Percentiles rank a stretch among this genome's conserved stretches.
phyloP scores from a whole-genome alignment of 257 asterid genomes.

The Mitragyna speciosa region DNA sequence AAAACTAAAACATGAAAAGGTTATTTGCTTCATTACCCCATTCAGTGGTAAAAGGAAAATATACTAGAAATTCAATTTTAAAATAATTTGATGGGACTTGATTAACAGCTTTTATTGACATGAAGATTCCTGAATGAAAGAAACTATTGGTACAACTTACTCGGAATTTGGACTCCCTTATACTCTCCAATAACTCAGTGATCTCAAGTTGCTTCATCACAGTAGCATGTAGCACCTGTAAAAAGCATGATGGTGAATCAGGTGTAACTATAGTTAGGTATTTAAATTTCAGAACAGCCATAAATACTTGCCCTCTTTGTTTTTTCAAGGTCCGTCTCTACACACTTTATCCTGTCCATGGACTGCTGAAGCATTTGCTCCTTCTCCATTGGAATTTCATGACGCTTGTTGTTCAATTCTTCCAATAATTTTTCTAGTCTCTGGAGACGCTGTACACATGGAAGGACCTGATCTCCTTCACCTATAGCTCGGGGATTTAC shows the following conservation, averaged over 20 bases:
- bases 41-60: not conserved
- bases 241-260: slow-evolving; percentile 19
- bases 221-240: slow-evolving; percentile 68
- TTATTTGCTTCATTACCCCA: not conserved
- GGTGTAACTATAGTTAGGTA: slow-evolving; percentile 8
- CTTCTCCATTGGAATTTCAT: slow-evolving; percentile 80
- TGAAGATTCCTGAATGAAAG: not conserved
- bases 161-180: slow-evolving; percentile 54
- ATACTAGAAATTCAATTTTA: not conserved
- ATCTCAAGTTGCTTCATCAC: slow-evolving; percentile 78
- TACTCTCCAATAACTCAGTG: slow-evolving; percentile 64
- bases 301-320: slow-evolving; percentile 69
- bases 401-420: slow-evolving; percentile 69
- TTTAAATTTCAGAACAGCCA: slow-evolving; percentile 11
- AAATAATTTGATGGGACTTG: not conserved
- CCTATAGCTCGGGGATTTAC: slow-evolving; percentile 28
- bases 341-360: slow-evolving; percentile 74
- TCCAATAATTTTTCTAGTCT: slow-evolving; percentile 73
- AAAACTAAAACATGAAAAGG: not conserved
- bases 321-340: slow-evolving; percentile 78
- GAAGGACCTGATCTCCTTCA: slow-evolving; percentile 44
- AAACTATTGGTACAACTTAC: slow-evolving; percentile 39
- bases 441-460: slow-evolving; percentile 75
- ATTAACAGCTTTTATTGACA: not conserved
- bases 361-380: slow-evolving; percentile 83